Base-by-base conservation (phyloP, 1,284 basidiomycete species). In the Melampsora abietis-canadensis region DNA sequence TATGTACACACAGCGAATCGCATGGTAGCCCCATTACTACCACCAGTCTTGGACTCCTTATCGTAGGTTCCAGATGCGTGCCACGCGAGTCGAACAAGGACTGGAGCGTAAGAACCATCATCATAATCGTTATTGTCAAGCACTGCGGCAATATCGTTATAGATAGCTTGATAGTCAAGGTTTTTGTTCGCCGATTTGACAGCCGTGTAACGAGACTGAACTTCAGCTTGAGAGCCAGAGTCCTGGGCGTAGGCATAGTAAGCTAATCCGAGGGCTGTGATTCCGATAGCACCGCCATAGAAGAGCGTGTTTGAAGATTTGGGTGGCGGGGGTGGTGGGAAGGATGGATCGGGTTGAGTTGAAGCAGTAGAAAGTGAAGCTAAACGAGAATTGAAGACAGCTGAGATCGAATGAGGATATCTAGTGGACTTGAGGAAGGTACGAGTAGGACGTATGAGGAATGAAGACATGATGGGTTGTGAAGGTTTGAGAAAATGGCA, bases 41-140 rank as follows among this genome's bases (percentile, higher is more conserved):
- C 79, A 17, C 79, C 79, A 7, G 74, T 76, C 37, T 61, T 61
- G 24, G 74, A 68, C 4, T 66, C 61, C 24, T 63, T 66, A 34
- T 78, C 77, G 54, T 79, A 79, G 0, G 78, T 79, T 0, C 78
- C 78, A 17, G 64, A 69, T 0, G 78, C 77, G 62, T 79, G 78
- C 78, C 78, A 79, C 4, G 94, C 94, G 73, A 98, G 88, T 82
- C 95, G 92, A 75, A 98, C 86, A 72, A 98, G 83, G 60, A 98
- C 89, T 59, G 94, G 94, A 21, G 89, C 94, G 78, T 90, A 93
- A 10, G 92, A 94, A 37, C 93, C 93, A 81, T 96, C 92, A 40
- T 74, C 70, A 27, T 74, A 74, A 65, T 66, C 31, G 14, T 40
- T 57, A 60, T 66, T 37, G 34, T 65, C 63, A 4, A 74, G 34